A percentile compares a stretch with the other conserved stretches of the same genome.
phyloP scores from a whole-genome alignment of 176 grass and related monocot species.

The Triticum monococcum region DNA sequence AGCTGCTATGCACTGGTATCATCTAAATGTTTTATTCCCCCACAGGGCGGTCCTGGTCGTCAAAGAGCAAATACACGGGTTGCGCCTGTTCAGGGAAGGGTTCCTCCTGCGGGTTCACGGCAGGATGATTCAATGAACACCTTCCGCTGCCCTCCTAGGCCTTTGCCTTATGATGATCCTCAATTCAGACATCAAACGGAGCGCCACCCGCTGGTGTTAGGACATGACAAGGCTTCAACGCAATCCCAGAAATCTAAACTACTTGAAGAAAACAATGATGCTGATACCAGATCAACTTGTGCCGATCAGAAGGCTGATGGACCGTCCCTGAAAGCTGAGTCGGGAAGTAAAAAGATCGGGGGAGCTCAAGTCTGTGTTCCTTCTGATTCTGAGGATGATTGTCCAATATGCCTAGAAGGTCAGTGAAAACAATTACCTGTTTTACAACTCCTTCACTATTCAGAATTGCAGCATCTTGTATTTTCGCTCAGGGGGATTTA shows the following conservation, averaged over 20 bases:
- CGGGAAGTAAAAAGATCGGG: constrained; percentile 16
- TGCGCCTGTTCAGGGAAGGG: constrained; percentile 43
- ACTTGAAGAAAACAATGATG: constrained; percentile 28
- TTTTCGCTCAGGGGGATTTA: not conserved
- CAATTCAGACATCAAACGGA: constrained; percentile 37
- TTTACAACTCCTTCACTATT: not conserved
- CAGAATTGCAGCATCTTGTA: not conserved
- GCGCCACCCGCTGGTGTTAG: constrained; percentile 11
- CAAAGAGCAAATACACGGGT: constrained; percentile 55
- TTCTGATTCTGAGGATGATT: constrained; percentile 58
- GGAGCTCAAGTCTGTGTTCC: constrained; percentile 13
- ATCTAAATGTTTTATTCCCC: constrained; percentile 6
- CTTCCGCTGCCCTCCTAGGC: constrained; percentile 57
- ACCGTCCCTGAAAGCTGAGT: constrained; percentile 32
- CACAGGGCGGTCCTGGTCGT: constrained; percentile 45
- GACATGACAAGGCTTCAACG: constrained; percentile 35
- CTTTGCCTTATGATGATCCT: constrained; percentile 72
- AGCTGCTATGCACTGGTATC: not conserved
- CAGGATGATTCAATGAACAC: constrained; percentile 48
- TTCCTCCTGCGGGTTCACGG: constrained; percentile 16
- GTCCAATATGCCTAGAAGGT: constrained; percentile 87
- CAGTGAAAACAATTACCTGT: constrained; percentile 6
- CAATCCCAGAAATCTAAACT: constrained; percentile 33
- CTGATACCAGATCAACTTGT: constrained; percentile 28
- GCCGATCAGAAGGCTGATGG: constrained; percentile 7